Conservation (phyloP, 2,329 filamentous ascomycete species). For the Didymella keratinophila region DNA sequence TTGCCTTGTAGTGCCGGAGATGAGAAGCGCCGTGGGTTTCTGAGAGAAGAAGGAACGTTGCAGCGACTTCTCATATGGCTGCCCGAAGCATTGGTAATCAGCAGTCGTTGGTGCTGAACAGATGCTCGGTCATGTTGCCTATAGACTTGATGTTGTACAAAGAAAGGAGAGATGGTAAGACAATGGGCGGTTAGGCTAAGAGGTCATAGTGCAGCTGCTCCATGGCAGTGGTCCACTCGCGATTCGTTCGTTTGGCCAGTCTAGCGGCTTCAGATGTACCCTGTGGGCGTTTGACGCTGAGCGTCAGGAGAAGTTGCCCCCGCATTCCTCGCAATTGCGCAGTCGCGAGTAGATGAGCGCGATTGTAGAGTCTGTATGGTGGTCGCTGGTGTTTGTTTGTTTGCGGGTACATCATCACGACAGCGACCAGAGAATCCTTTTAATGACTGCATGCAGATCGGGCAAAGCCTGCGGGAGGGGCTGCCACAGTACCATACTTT, state of each 20-base stretch:
- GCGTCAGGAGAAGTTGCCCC: constrained; percentile 22
- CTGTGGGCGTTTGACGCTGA: constrained; percentile 28
- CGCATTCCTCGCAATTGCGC: constrained; percentile 21
- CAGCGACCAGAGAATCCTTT: background rate
- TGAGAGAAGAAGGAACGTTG: background rate
- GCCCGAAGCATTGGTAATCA: background rate
- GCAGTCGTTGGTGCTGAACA: constrained; percentile 2
- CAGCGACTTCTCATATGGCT: background rate
- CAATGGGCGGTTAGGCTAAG: constrained; percentile 33
- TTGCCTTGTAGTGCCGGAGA: background rate
- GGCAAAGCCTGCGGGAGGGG: constrained; percentile 15
- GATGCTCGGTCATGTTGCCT: constrained; percentile 7
- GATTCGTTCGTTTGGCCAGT: constrained; percentile 32
- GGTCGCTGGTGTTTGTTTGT: background rate
- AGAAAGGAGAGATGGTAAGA: constrained; percentile 25
- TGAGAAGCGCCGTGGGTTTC: constrained; percentile 2
- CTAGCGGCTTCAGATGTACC: constrained; percentile 33
- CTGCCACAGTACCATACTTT: constrained; percentile 7
- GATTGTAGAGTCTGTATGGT: background rate
- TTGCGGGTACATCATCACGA: background rate
- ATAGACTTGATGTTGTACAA: constrained; percentile 14
- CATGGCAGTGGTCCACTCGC: constrained; percentile 23
- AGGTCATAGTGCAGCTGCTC: constrained; percentile 22
- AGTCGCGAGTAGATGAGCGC: background rate
- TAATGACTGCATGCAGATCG: constrained; percentile 6